Evolutionary conservation across 169 alveolate genomes (phyloP).

Genomic region (Eimeria brunetti): DNA sequence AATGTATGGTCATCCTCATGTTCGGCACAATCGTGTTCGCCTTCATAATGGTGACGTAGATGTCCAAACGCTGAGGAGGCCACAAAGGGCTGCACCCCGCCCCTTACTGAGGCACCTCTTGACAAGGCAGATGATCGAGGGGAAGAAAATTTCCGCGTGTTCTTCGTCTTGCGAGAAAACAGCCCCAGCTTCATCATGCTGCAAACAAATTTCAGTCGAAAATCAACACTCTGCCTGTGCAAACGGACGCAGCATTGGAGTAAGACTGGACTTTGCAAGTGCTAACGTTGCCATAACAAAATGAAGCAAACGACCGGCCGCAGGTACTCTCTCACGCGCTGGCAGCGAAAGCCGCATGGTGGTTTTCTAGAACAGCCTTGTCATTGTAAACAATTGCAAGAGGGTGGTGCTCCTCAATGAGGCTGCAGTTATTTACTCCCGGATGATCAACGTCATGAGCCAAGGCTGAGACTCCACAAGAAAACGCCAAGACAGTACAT

Average conservation of each 20-base stretch:
- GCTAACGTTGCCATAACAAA: background rate
- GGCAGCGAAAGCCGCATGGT: constrained; percentile 86
- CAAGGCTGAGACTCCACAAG: constrained; percentile 84
- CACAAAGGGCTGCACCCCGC: background rate
- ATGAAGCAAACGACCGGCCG: background rate
- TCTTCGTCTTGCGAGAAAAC: constrained; percentile 10
- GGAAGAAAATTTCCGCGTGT: background rate
- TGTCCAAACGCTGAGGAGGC: background rate
- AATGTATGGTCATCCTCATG: constrained; percentile 35
- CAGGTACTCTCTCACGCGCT: constrained; percentile 60
- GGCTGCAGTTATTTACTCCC: constrained; percentile 88
- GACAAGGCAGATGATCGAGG: background rate
- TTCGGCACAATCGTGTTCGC: background rate
- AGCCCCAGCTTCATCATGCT: constrained; percentile 68
- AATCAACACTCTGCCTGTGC: background rate
- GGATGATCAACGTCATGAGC: constrained; percentile 92
- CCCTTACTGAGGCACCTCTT: background rate
- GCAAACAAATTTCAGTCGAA: background rate
- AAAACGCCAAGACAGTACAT: background rate
- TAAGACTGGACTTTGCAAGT: background rate
- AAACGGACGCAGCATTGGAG: background rate
- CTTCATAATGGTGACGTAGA: constrained; percentile 6
- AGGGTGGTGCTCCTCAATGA: constrained; percentile 81
- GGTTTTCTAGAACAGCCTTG: constrained; percentile 88
- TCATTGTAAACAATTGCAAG: constrained; percentile 89